Evolutionary conservation across 2,329 filamentous ascomycete species (phyloP), one percentile per base, ranked within the genome.

Genomic region (Gyromitra esculenta): DNA sequence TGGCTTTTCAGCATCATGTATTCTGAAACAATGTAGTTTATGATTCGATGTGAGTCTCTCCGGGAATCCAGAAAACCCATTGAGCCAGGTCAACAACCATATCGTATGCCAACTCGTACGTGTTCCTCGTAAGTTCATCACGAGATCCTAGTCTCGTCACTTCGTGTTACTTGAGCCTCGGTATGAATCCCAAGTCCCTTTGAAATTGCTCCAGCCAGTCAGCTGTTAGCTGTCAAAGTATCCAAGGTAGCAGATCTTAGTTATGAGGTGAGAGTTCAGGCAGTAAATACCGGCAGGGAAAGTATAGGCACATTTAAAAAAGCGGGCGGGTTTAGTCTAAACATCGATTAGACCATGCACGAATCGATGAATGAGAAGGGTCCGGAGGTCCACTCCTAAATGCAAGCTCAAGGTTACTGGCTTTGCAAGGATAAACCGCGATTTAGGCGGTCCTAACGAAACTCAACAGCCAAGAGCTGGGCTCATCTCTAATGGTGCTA

Each of bases 221-320:
- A 25, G 9, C 15, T 65, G 50, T 4, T n/a, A 41, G 3, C 7
- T 56, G 21, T 68, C 18, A 48, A 54, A 54, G 7, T 52, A 66
- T 35, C 63, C 37, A 52, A 52, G 41, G 18, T 57, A 41, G 13
- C 21, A 25, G 65, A 15, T 59, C 54, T 59, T 68, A 37, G 39
- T 68, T 56, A 31, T 31, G 6, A 59, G 37, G 59, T 67, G 25
- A 67, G 52, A 67, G 64, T 67, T 67, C 37, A 50, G 48, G 43
- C 45, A 7, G 45, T 21, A 45, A n/a, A 31, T 2, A 18, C 6
- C 21, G 48, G 62, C 45, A 65, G 41, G 21, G 45, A n/a, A 65
- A 65, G 25, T 45, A 48, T 65, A 25, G 62, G 21, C 11, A 45
- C 15, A n/a, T 45, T 45, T 45, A 5, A 5, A 39, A 31, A 31